Evolutionary conservation across 2,329 filamentous ascomycete genomes (phyloP), one percentile per base, ranked within the genome.

Genomic region (Didymosphaeria variabile): DNA sequence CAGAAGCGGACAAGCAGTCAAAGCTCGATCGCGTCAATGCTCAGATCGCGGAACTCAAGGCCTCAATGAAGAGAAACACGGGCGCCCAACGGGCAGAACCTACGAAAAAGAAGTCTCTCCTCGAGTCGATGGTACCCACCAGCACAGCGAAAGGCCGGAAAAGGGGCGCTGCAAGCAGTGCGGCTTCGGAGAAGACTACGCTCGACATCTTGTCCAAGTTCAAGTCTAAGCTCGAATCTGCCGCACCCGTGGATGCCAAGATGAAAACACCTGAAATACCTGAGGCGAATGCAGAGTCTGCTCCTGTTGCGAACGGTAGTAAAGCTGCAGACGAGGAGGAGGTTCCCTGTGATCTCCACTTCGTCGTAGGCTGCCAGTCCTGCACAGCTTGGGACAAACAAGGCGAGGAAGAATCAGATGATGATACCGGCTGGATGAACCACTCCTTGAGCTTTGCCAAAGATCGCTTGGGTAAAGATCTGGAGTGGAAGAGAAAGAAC

Each of bases 311-410:
- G 13, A 61, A 63, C 15, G 55, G 40, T 1, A 53, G 32, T 29
- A 59, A 61, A 23, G 40, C 40, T 26, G 67, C 60, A 47, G 74
- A 73, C 34, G 71, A 76, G 3, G 77, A 81, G 34, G 77, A 74
- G 63, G 84, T 85, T 19, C 89, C 90, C 2, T 99, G 95, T 74
- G 95, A 98, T 76, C 81, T 99, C 38, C 95, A 99, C 77, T 99
- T 98, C 78, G 96, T 99, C 65, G 91, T 91, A 52, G 92, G 96
- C 71, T 99, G 95, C 77, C 93, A 97, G 75, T 97, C 93, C 47
- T 98, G 95, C 77, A 88, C 87, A 60, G 87, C 90, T 0, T 97
- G 94, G 93, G 91, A 96, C 21, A 88, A 91, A 65, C 90, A 87
- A 29, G 83, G 87, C 57, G 82, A 86, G 42, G 85, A 84, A 36